phyloP scores from a whole-genome alignment of 768 basidiomycete species.

The Termitomyces titanicus region DNA sequence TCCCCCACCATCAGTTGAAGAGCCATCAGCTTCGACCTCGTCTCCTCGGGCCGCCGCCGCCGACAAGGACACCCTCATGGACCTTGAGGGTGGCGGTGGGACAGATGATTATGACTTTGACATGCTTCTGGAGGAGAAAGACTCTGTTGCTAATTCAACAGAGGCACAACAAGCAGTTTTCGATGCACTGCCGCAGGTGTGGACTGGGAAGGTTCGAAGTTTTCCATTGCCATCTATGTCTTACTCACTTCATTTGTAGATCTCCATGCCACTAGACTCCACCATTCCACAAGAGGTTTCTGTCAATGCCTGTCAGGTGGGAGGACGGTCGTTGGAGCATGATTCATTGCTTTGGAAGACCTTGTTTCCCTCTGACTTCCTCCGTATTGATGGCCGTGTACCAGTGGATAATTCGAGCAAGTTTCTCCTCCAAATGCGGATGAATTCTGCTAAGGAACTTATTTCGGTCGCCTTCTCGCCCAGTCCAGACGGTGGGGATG shows the following conservation, averaged over 20 bases:
- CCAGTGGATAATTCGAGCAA: slow-evolving; percentile 70
- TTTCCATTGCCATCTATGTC: neutral
- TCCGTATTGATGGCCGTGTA: slow-evolving; percentile 84
- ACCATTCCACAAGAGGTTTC: slow-evolving; percentile 61
- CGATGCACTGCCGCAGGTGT: slow-evolving; percentile 58
- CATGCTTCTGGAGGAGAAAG: slow-evolving; percentile 74
- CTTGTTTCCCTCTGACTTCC: slow-evolving; percentile 65
- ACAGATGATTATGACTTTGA: slow-evolving; percentile 83
- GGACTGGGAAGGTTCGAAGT: slow-evolving; percentile 66
- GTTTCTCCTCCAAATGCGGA: slow-evolving; percentile 73
- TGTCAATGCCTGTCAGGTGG: slow-evolving; percentile 74
- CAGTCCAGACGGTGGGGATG: slow-evolving; percentile 34
- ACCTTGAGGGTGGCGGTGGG: slow-evolving; percentile 35
- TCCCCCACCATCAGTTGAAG: slow-evolving; percentile 8
- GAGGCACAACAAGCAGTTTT: slow-evolving; percentile 48
- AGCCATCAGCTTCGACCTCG: slow-evolving; percentile 20
- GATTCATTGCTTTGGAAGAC: slow-evolving; percentile 69
- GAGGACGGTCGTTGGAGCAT: slow-evolving; percentile 57
- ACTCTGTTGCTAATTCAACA: slow-evolving; percentile 31
- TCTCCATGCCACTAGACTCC: slow-evolving; percentile 79
- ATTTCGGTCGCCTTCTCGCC: slow-evolving; percentile 75
- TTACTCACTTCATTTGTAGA: slow-evolving; percentile 34
- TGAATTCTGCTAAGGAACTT: slow-evolving; percentile 77
- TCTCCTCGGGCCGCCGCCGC: slow-evolving; percentile 24
- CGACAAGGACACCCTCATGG: slow-evolving; percentile 42